Evolutionary conservation across 768 basidiomycete genomes (phyloP), one percentile per base, ranked within the genome.

Genomic region (Clitopilus passeckerianus): DNA sequence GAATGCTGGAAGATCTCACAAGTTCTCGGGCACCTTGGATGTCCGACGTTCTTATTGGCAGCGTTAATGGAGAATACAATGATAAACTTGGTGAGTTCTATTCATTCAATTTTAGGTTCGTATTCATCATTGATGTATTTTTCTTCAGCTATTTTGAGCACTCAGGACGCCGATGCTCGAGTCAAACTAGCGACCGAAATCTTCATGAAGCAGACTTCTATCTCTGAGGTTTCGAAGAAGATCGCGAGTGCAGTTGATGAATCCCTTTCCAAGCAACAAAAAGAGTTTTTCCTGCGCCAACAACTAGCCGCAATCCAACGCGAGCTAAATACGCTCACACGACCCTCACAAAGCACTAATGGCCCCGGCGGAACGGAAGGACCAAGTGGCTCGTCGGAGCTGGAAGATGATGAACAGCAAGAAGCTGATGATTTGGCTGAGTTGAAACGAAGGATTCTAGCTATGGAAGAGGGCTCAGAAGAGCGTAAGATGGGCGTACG

Each of bases 251-350:
- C 89, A 20, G 87, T 93, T 10, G 90, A 91, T 62, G 91, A 93
- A 68, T 86, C 86, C 4, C 80, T 93, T n/a, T 90, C 89, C 23
- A 91, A 90, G 59, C 91, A 93, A 65, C 91, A 93, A 72, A 93
- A 93, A 66, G 91, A 92, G 60, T 89, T 87, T 66, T 93, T 91
- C 75, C 79, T 93, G 2, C 85, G 90, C 22, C 91, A 93, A 64
- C 91, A 93, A 64, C 83, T 91, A 14, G 83, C 88, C 1, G 90
- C 89, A 18, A 92, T 91, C 54, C 86, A 90, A 58, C 83, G 88
- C 41, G 86, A 95, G 69, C 79, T 94, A 27, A 79, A 85, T 55
- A 75, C 79, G 37, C 75, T 90, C 1, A 72, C 77, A 74, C 67
- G 77, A 58, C 68, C 53, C 43, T 30, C 23, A 57, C 30, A 62